Base-by-base conservation (phyloP, 2,329 filamentous ascomycete species). In the Aspergillus ochraceoroseus region DNA sequence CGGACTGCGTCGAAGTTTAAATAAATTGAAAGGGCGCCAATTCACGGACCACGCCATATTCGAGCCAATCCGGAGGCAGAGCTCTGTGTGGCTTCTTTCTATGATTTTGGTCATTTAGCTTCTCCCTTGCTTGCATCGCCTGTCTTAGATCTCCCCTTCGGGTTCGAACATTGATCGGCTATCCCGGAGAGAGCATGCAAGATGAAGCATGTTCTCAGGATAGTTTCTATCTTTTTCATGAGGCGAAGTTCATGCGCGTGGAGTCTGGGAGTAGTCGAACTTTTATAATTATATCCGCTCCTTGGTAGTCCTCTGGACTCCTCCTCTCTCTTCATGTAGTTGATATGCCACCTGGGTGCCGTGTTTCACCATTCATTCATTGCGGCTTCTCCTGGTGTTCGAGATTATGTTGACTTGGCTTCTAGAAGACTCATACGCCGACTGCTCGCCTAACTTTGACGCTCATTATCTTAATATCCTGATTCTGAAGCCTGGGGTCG, bases 71-170 rank as follows among this genome's bases (percentile, higher is more conserved):
- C 31, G 38, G 33, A n/a, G 7, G 29, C 23, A 29, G 7, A 31
- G 34, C 29, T 41, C n/a, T 25, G 14, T 39, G 39, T 48, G 33
- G 38, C 43, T 46, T 38, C 32, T 25, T 27, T 23, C 33, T 26
- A 41, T 43, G 28, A 40, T 38, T 44, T 45, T 9, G 45, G 35
- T 49, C 43, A 46, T 51, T 51, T 41, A 41, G 19, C 25, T 20
- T 38, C 46, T 47, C 50, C 50, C 52, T 54, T 54, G 51, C 51
- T 47, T 51, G 36, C 39, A 41, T 41, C 38, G 41, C 32, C 38
- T 31, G 13, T 38, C 23, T 37, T 32, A 31, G 17, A 22, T 36
- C 32, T 37, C 19, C 36, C 33, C 36, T 44, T 49, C 41, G 29
- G 52, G 44, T 54, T 47, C 49, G 28, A 39, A 36, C 25, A n/a